phyloP scores from a whole-genome alignment of 495 filamentous ascomycete species.

The Xylaria telfairii region DNA sequence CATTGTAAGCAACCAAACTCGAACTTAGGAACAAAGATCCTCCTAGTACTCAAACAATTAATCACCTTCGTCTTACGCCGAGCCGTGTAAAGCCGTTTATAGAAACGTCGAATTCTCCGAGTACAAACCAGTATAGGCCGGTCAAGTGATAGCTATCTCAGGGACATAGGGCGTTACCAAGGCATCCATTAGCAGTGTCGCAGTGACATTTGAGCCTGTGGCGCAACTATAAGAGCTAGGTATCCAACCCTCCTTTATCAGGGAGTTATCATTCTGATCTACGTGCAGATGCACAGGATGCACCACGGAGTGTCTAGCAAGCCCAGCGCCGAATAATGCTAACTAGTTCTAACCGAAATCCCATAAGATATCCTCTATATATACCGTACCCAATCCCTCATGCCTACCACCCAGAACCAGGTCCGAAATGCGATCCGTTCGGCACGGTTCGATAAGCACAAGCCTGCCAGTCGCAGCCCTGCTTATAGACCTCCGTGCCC shows the following conservation, averaged over 20 bases:
- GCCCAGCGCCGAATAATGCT: background rate
- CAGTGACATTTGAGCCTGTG: too few relatives aligned
- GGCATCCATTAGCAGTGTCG: too few relatives aligned
- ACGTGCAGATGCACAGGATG: background rate
- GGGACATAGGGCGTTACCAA: too few relatives aligned
- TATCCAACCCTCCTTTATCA: background rate
- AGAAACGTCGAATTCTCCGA: too few relatives aligned
- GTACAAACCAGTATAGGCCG: too few relatives aligned
- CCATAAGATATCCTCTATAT: background rate
- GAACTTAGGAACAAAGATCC: too few relatives aligned
- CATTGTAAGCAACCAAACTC: too few relatives aligned
- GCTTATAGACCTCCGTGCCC: conserved; percentile 75
- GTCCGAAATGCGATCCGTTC: conserved; percentile 63
- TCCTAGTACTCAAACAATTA: too few relatives aligned
- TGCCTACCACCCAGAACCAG: conserved; percentile 57
- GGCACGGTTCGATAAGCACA: conserved; percentile 61
- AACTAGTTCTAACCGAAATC: background rate
- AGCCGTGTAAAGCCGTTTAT: too few relatives aligned
- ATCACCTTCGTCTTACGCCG: too few relatives aligned
- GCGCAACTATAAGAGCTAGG: too few relatives aligned
- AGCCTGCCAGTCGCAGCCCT: conserved; percentile 69
- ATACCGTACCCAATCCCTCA: background rate
- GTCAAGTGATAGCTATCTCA: too few relatives aligned
- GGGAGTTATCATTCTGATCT: background rate
- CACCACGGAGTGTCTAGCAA: background rate